Evolutionary conservation across 2,329 filamentous ascomycete species (phyloP), one percentile per base, ranked within the genome.

Genomic region (Zymoseptoria passerinii): DNA sequence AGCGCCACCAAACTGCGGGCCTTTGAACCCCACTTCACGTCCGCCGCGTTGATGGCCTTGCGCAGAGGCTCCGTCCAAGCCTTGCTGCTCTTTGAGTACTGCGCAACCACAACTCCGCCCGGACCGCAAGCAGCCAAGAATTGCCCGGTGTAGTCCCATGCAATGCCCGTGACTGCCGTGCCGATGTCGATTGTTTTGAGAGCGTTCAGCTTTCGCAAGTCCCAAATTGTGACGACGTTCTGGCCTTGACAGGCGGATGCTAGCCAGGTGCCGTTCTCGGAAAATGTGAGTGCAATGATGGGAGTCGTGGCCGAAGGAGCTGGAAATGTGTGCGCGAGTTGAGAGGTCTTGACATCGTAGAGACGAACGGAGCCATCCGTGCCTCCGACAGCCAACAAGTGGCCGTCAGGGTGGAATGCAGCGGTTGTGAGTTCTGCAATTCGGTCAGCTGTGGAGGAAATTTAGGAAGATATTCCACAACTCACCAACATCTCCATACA

Each of bases 231-330:
- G 44, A 96, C 86, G 23, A 81, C 86, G 20, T 85, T 88, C 64
- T 91, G 89, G 28, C 85, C 86, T 73, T 90, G 86, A 59, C 87
- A 85, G 7, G 87, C 86, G 4, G 90, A 88, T 1, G 92, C 92
- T 63, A 99, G 86, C 90, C 92, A 97, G 68, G 89, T 96, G 23
- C 94, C 94, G 67, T 99, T 99, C 74, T 99, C 94, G 0, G 92
- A 96, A 75, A 99, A 99, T 59, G 83, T 81, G 48, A 99, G 77
- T 9, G 85, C 83, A 67, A 89, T 84, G 2, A 96, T 81, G 0
- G 91, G 85, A 20, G 53, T 65, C 18, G 0, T 85, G 84, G 23
- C 74, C 71, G 60, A 79, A 74, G 80, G 77, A 27, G 71, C 63
- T 10, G 67, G 65, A 73, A 95, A 96, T 57, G 83, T 85, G 28